phyloP scores from a whole-genome alignment of 495 filamentous ascomycete genomes.

The Aspergillus kassunensis region DNA sequence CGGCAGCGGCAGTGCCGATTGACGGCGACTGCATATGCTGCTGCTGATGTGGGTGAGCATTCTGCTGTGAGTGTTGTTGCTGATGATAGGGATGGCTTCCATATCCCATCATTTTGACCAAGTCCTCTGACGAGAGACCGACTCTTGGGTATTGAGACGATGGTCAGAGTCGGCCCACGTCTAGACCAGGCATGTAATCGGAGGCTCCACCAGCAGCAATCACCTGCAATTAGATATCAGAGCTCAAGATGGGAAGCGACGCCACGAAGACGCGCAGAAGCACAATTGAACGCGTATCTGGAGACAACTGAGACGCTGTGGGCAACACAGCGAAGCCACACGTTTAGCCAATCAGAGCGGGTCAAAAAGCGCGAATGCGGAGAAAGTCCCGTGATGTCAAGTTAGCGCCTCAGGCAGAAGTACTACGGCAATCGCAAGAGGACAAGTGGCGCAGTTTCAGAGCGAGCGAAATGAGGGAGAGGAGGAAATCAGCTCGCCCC shows the following conservation, averaged over 20 bases:
- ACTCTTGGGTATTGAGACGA: neutral
- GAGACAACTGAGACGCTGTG: neutral
- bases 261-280: slow-evolving; percentile 10
- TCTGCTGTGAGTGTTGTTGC: slow-evolving; percentile 25
- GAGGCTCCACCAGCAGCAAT: slow-evolving; percentile 10
- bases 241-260: neutral
- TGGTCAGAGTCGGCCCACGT: slow-evolving; percentile 1
- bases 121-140: slow-evolving; percentile 1
- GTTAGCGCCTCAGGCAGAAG: slow-evolving; percentile 12
- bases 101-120: slow-evolving; percentile 28
- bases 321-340: neutral
- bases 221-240: slow-evolving; percentile 1
- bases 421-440: slow-evolving; percentile 8
- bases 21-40: slow-evolving; percentile 29
- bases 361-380: neutral
- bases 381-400: slow-evolving; percentile 2
- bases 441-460: slow-evolving; percentile 11
- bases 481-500: slow-evolving; percentile 12
- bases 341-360: slow-evolving; percentile 5
- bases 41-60: slow-evolving; percentile 28
- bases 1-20: slow-evolving; percentile 23
- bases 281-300: slow-evolving; percentile 11
- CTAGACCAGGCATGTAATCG: slow-evolving; percentile 6
- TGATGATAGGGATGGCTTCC: slow-evolving; percentile 32
- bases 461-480: neutral